These are phyloP conservation scores for Alternaria solani DNA, from an alignment of 2,329 filamentous ascomycete species.

Conservation along the genomic window DNA sequence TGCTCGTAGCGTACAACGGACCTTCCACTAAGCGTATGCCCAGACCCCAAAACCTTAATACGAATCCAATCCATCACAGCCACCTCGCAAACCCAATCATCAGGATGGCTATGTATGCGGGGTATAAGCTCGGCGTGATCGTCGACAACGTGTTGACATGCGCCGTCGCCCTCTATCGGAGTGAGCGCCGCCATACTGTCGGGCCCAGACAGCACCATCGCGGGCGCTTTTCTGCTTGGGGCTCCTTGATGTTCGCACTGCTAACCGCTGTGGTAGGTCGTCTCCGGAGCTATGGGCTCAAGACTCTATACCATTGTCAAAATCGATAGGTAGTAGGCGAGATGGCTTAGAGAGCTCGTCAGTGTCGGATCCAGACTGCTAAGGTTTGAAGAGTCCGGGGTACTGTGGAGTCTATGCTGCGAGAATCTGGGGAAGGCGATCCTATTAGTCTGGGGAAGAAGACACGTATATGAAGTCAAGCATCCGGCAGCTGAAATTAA, in stretches of 20 bases:
- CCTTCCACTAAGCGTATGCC: slow-evolving; percentile 12
- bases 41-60: slow-evolving; percentile 8
- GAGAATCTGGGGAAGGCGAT: slow-evolving; percentile 23
- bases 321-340: background rate
- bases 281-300: slow-evolving; percentile 15
- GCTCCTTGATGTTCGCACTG: background rate
- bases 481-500: background rate
- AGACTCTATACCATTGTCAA: background rate
- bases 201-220: slow-evolving; percentile 5
- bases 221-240: slow-evolving; percentile 5
- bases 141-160: slow-evolving; percentile 1
- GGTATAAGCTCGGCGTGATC: slow-evolving; percentile 8
- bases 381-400: slow-evolving; percentile 18
- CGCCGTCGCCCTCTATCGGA: slow-evolving; percentile 4
- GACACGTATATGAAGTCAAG: slow-evolving; percentile 16
- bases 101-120: slow-evolving; percentile 7
- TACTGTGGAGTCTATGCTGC: slow-evolving; percentile 17
- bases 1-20: slow-evolving; percentile 12
- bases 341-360: background rate
- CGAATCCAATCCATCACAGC: background rate
- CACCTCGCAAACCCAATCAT: slow-evolving; percentile 4
- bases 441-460: slow-evolving; percentile 2
- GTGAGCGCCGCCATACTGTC: slow-evolving; percentile 9
- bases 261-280: slow-evolving; percentile 7
- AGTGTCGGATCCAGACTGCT: slow-evolving; percentile 4